phyloP scores from a whole-genome alignment of 2,329 filamentous ascomycete species.

The Botrytis squamosa region DNA sequence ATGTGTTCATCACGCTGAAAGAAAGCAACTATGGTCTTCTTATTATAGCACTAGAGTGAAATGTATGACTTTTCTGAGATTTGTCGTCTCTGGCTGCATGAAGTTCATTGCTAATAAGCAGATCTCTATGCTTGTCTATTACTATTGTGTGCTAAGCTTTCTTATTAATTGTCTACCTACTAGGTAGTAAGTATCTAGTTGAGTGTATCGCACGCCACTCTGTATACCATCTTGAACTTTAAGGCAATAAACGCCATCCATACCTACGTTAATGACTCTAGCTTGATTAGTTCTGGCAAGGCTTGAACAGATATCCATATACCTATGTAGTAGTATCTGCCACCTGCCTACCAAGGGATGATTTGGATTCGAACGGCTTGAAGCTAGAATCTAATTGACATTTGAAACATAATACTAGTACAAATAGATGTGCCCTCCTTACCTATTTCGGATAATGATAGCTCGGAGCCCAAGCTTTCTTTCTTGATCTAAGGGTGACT shows the following conservation, averaged over 20 bases:
- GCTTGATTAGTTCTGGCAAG: background rate
- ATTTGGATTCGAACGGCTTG: background rate
- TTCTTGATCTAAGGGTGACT: background rate
- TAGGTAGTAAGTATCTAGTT: background rate
- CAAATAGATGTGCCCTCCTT: background rate
- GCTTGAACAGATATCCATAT: background rate
- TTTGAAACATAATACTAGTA: background rate
- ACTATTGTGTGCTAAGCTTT: background rate
- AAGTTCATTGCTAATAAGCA: background rate
- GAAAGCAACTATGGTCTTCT: background rate
- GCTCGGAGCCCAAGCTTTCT: background rate
- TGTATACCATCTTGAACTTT: background rate
- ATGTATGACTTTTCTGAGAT: background rate
- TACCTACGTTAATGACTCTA: background rate
- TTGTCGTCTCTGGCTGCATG: background rate
- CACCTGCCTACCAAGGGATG: background rate
- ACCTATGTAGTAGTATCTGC: background rate
- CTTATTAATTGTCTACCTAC: background rate
- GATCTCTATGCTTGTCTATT: background rate
- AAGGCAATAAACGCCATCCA: background rate
- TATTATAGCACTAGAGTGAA: background rate
- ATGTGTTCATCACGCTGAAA: background rate
- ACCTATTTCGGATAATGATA: background rate
- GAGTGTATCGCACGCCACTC: background rate
- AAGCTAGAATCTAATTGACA: background rate